These are phyloP conservation scores for Hypericum androsaemum DNA, from an alignment of 345 rosid species.

Conservation along the genomic window DNA sequence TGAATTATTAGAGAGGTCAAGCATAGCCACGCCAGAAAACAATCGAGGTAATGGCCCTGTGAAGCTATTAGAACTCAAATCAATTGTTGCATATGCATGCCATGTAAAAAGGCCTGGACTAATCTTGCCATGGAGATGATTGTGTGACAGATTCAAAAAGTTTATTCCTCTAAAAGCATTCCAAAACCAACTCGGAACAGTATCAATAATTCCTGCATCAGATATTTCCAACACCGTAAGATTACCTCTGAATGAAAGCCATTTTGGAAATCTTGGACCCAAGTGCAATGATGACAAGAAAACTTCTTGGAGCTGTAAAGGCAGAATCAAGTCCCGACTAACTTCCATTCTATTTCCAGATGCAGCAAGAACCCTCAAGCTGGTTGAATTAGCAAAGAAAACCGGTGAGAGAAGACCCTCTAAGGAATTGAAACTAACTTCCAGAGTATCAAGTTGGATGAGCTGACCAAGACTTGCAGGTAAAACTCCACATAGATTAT, in stretches of 20 bases:
- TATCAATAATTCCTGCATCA: conserved; percentile 8
- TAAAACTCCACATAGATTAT: conserved; percentile 9
- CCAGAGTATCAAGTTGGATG: conserved; percentile 1
- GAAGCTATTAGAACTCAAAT: conserved; percentile 6
- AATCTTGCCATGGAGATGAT: neutral
- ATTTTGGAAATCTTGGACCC: conserved; percentile 12
- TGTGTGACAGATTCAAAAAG: neutral
- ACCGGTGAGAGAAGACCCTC: conserved; percentile 9
- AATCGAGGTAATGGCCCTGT: conserved; percentile 7
- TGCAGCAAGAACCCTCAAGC: neutral
- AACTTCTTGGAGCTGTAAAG: neutral
- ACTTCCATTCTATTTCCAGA: neutral
- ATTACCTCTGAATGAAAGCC: neutral
- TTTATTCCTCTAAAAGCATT: neutral
- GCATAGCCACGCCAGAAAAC: neutral
- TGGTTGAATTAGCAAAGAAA: conserved; percentile 2
- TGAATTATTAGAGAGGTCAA: conserved; percentile 11
- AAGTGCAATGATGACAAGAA: conserved; percentile 2
- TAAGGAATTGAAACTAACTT: conserved; percentile 10
- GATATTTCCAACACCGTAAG: neutral
- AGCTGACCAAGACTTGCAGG: conserved; percentile 18
- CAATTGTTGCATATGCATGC: neutral
- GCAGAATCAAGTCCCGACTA: conserved; percentile 3
- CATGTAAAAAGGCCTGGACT: neutral
- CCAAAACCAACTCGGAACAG: conserved; percentile 10